Percentiles rank a stretch among this genome's conserved stretches.
phyloP scores from a whole-genome alignment of 495 filamentous ascomycete genomes.

The Astrocystis sublimbata region DNA sequence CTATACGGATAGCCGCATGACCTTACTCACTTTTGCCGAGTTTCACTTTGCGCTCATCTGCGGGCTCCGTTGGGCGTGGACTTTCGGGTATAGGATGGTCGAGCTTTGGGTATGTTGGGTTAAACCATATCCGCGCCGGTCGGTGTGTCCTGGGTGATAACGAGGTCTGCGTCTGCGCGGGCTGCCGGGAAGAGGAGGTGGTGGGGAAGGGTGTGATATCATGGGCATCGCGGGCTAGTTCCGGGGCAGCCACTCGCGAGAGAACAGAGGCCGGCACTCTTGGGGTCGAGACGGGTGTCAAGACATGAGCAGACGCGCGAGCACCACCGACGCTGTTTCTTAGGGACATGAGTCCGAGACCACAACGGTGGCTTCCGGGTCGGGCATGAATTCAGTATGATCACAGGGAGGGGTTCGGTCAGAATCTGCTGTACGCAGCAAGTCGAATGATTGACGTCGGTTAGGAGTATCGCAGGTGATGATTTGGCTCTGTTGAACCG shows the following conservation, averaged over 20 bases:
- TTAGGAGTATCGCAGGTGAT: neutral
- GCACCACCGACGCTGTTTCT: conserved; percentile 25
- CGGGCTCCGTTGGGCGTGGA: conserved; percentile 44
- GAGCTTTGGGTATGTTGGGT: conserved; percentile 30
- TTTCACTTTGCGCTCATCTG: conserved; percentile 76
- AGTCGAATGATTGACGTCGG: neutral
- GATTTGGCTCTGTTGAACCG: neutral
- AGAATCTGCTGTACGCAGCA: too few relatives aligned
- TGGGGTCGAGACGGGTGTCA: conserved; percentile 24
- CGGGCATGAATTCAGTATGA: conserved; percentile 28
- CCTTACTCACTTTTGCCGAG: conserved; percentile 77
- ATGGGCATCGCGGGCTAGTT: conserved; percentile 8
- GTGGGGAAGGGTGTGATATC: neutral
- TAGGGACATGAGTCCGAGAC: conserved; percentile 34
- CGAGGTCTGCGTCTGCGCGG: conserved; percentile 8
- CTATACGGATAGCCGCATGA: neutral
- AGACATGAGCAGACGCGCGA: conserved; percentile 32
- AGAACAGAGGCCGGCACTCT: conserved; percentile 22
- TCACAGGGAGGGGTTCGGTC: neutral
- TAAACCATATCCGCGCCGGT: conserved; percentile 38
- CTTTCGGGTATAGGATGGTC: conserved; percentile 19
- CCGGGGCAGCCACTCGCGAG: conserved; percentile 17
- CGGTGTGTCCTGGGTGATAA: conserved; percentile 13
- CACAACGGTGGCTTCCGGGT: conserved; percentile 23
- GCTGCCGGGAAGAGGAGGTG: conserved; percentile 13